phyloP scores from a whole-genome alignment of 495 filamentous ascomycete genomes.

The Chaetomium cochliodes region DNA sequence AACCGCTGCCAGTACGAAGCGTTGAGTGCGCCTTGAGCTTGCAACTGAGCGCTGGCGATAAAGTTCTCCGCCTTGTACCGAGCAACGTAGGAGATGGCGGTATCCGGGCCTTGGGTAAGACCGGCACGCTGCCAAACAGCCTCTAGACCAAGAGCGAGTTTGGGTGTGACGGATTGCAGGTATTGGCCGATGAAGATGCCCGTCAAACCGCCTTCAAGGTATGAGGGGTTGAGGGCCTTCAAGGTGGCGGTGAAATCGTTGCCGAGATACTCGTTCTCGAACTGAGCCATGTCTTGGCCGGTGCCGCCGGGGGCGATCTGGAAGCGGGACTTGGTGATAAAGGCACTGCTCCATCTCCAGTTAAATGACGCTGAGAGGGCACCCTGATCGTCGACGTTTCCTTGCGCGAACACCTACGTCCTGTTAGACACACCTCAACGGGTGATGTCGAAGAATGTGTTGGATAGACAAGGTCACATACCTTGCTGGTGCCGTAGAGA shows the following conservation, averaged over 20 bases:
- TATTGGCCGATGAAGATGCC: slow-evolving; percentile 95
- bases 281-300: slow-evolving; percentile 70
- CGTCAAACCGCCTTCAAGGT: slow-evolving; percentile 85
- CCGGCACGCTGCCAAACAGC: slow-evolving; percentile 87
- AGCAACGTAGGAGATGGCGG: slow-evolving; percentile 80
- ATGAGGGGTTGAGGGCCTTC: slow-evolving; percentile 90
- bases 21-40: slow-evolving; percentile 77
- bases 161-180: slow-evolving; percentile 86
- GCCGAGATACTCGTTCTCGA: slow-evolving; percentile 93
- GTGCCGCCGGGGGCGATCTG: slow-evolving; percentile 68
- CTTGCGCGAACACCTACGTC: slow-evolving; percentile 90
- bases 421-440: slow-evolving; percentile 9
- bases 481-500: slow-evolving; percentile 87
- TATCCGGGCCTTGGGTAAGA: slow-evolving; percentile 75
- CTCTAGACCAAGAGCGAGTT: slow-evolving; percentile 85
- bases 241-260: slow-evolving; percentile 86
- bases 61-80: slow-evolving; percentile 87
- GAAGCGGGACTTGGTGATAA: slow-evolving; percentile 80
- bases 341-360: slow-evolving; percentile 73
- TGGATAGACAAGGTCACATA: slow-evolving; percentile 36
- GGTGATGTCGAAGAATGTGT: neutral
- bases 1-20: slow-evolving; percentile 94
- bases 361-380: slow-evolving; percentile 80
- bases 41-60: slow-evolving; percentile 83
- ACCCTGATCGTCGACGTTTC: slow-evolving; percentile 87